These are phyloP conservation scores for Colletotrichum eremochloae DNA, from an alignment of 2,329 filamentous ascomycete species.

Conservation along the genomic window DNA sequence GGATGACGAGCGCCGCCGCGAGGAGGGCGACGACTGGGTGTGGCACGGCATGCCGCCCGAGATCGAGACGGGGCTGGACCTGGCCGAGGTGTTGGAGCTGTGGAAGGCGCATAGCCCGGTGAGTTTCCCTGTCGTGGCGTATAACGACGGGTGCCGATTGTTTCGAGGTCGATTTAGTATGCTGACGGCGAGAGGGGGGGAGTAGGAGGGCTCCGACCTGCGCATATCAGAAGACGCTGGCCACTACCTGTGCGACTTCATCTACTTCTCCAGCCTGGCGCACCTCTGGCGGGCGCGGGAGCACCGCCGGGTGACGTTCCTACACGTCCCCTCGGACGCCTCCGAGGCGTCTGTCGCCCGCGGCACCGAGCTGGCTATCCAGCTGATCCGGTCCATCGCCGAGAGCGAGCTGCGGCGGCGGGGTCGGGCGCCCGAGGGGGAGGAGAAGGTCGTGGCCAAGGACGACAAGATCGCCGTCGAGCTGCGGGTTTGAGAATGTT, in stretches of 20 bases:
- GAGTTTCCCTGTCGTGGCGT: slow-evolving; percentile 44
- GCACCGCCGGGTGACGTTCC: slow-evolving; percentile 71
- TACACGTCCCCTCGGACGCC: slow-evolving; percentile 77
- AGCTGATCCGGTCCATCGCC: slow-evolving; percentile 69
- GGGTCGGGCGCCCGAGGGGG: not conserved
- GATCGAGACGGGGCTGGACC: slow-evolving; percentile 68
- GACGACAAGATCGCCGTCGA: slow-evolving; percentile 42
- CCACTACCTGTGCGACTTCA: slow-evolving; percentile 83
- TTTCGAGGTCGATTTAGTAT: not conserved
- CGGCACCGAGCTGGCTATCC: slow-evolving; percentile 66
- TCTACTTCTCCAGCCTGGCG: slow-evolving; percentile 78
- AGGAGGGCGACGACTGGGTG: slow-evolving; percentile 60
- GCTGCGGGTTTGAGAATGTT: slow-evolving; percentile 34
- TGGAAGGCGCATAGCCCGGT: slow-evolving; percentile 69
- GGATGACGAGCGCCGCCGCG: slow-evolving; percentile 57
- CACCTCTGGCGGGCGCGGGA: slow-evolving; percentile 63
- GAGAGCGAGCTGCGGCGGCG: slow-evolving; percentile 60
- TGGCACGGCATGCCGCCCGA: slow-evolving; percentile 69
- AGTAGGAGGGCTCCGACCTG: slow-evolving; percentile 58
- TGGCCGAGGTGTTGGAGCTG: slow-evolving; percentile 67
- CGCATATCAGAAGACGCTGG: slow-evolving; percentile 78
- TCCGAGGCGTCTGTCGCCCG: slow-evolving; percentile 61
- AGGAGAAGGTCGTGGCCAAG: slow-evolving; percentile 11
- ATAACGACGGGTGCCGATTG: not conserved
- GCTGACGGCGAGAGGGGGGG: slow-evolving; percentile 33